phyloP scores from a whole-genome alignment of 106 monocot genomes.

The Alisma plantagoaquatica region DNA sequence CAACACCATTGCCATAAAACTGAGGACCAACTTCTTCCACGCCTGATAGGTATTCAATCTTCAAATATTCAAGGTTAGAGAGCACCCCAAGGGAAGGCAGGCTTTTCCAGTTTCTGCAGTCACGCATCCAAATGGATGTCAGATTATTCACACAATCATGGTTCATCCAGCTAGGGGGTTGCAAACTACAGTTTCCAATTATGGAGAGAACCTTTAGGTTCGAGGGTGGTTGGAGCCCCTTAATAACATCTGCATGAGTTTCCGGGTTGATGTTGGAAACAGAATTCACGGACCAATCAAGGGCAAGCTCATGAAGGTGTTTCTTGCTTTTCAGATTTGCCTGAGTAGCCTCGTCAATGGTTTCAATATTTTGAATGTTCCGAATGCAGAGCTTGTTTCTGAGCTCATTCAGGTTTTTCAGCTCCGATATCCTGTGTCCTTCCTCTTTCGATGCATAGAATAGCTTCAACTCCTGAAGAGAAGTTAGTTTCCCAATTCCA shows the following conservation, averaged over 20 bases:
- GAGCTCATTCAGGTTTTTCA: conserved; percentile 5
- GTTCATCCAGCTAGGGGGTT: conserved; percentile 19
- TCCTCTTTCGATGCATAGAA: not conserved
- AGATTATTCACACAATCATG: conserved; percentile 5
- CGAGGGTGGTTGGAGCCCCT: conserved; percentile 15
- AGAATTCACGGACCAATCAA: not conserved
- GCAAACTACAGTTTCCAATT: not conserved
- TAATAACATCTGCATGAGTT: conserved; percentile 9
- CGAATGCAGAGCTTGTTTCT: conserved; percentile 1
- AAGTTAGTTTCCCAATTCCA: conserved; percentile 7
- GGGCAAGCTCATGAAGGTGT: not conserved
- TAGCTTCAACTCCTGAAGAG: not conserved
- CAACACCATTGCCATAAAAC: not conserved
- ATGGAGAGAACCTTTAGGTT: conserved; percentile 13
- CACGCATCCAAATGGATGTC: not conserved
- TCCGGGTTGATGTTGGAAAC: not conserved
- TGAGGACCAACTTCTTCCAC: conserved; percentile 3
- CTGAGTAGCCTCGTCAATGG: not conserved
- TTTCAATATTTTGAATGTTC: conserved; percentile 3
- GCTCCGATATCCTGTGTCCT: conserved; percentile 1
- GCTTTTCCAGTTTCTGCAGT: conserved; percentile 1
- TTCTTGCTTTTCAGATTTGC: conserved; percentile 4
- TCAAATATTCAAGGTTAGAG: not conserved
- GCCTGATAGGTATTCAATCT: not conserved
- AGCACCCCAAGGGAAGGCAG: conserved; percentile 15